phyloP scores from a whole-genome alignment of 805 yeast genomes.

The Cyberlindnera americana region DNA sequence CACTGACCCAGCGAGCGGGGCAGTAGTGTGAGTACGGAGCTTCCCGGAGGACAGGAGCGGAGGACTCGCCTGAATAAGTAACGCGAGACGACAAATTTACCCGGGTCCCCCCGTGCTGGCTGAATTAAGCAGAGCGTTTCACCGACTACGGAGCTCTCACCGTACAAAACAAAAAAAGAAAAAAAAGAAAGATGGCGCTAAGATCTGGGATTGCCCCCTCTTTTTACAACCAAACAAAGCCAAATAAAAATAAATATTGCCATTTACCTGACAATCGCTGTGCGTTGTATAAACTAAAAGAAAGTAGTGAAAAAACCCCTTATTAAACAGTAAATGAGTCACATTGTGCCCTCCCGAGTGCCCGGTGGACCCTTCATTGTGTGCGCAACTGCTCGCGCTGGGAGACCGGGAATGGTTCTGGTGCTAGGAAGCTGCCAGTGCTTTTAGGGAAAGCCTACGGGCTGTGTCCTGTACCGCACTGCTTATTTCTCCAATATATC shows the following conservation, averaged over 20 bases:
- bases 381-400: neutral
- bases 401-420: neutral
- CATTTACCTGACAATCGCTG: no score
- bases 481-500: no score
- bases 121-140: neutral
- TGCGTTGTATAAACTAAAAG: no score
- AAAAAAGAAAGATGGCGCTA: neutral
- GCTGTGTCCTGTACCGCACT: no score
- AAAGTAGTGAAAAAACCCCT: no score
- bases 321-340: no score
- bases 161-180: neutral
- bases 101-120: neutral
- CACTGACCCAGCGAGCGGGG: neutral
- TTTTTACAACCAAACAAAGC: no score
- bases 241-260: no score
- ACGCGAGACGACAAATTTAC: conserved; percentile 3
- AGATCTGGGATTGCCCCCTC: no score
- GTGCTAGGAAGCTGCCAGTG: no score
- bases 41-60: conserved; percentile 5
- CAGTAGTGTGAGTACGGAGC: conserved; percentile 1
- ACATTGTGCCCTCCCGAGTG: conserved; percentile 1
- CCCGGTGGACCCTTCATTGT: neutral
- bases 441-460: no score
- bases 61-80: neutral
- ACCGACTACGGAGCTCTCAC: neutral